Evolutionary conservation across 305 asterid genomes (phyloP).

Genomic region (Solanum hybrid): DNA sequence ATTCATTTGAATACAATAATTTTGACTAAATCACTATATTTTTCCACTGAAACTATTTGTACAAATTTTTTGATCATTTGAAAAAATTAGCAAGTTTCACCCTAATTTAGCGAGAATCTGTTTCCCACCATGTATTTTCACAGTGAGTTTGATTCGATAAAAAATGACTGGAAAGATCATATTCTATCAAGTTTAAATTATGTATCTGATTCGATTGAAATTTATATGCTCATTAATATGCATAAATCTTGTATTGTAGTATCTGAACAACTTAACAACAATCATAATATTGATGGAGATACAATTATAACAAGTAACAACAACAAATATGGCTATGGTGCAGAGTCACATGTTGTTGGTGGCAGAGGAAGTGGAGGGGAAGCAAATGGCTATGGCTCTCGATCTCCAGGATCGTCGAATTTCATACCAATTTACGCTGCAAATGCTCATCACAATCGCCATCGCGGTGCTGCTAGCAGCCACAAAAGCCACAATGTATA

Average conservation of each 20-base stretch:
- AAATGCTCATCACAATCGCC: background rate
- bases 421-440: conserved; percentile 8
- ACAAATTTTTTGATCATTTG: too few species aligned
- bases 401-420: conserved; percentile 2
- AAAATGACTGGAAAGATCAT: too few species aligned
- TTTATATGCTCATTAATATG: background rate
- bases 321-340: background rate
- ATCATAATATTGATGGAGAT: background rate
- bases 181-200: background rate
- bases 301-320: background rate
- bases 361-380: background rate
- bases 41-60: too few species aligned
- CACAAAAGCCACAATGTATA: background rate
- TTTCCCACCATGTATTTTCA: background rate
- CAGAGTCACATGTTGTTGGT: background rate
- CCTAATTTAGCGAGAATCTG: too few species aligned
- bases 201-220: background rate
- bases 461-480: background rate
- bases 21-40: background rate
- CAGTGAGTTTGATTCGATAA: rapidly evolving
- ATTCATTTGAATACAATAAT: background rate
- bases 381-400: background rate
- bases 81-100: background rate
- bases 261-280: background rate
- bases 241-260: background rate